Evolutionary conservation across 768 basidiomycete species (phyloP), one percentile per base, ranked within the genome.

Genomic region (Paxillus ammoniavirescens): DNA sequence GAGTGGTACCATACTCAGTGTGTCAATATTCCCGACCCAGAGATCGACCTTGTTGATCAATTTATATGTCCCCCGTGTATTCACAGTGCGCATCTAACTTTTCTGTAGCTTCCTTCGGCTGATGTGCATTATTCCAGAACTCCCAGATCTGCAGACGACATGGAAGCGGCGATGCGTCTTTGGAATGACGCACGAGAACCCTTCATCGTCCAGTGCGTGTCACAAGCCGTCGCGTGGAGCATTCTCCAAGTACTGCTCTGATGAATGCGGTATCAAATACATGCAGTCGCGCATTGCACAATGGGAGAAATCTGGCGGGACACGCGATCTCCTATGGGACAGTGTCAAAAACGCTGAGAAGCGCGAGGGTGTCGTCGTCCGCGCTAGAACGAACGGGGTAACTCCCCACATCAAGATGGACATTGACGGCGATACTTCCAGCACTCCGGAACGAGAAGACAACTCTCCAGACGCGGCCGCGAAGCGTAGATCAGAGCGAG

Each of bases 1-100:
- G 90, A 94, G 56, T 97, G 93, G 93, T 96, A 92, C 67, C 93
- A 97, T 66, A 88, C 89, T 0, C 78, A 83, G 45, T 97, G 93
- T 61, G 85, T 95, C 26, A 74, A 82, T 40, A 88, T 95, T 79
- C 81, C 83, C 23, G 92, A 95, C 55, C 74, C 83, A 7, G 84
- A 87, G 60, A 82, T 93, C 35, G 91, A 94, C 60, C 82, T 97
- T 14, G 89, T 97, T 33, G 94, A 96, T 73, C 88, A 90, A 67
- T 96, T 96, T 70, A 83, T 93, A 49, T 97, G 93, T 69, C 92
- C 93, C 1, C 74, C 77, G 4, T 96, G 93, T 65, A 73, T 86
- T 18, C 75, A 80, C 52, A 83, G 93, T 95, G 59, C 36, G 91
- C 79, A 21, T 36, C 35, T 9, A 28, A 17, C 10, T 15, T 46